Conservation (phyloP, 257 asterid genomes). For the Lycium barbarum region DNA sequence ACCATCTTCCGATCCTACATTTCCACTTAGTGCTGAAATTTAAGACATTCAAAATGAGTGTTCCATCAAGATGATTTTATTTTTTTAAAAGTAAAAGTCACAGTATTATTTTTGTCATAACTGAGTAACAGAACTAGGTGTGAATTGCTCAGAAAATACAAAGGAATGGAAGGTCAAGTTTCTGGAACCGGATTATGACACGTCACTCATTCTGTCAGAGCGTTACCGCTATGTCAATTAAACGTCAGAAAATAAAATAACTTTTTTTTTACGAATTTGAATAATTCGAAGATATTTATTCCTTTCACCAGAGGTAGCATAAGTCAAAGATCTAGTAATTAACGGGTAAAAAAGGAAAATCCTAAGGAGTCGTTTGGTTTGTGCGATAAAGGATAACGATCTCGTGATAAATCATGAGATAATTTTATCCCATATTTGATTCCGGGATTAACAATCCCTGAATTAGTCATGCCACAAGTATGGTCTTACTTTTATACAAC, state of each 20-base stretch:
- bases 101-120: neutral
- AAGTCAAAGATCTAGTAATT: no score
- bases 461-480: neutral
- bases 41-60: neutral
- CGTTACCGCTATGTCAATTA: neutral
- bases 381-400: neutral
- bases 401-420: neutral
- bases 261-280: neutral
- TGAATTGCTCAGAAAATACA: neutral
- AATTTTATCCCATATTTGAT: neutral
- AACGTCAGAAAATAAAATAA: neutral
- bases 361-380: neutral
- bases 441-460: no score
- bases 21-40: constrained; percentile 40
- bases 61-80: no score
- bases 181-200: neutral
- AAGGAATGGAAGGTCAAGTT: neutral
- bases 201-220: neutral
- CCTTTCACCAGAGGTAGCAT: no score
- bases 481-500: neutral
- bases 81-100: neutral
- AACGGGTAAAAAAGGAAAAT: no score
- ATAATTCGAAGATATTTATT: no score
- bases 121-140: constrained; percentile 1
- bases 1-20: constrained; percentile 37